These are phyloP conservation scores for Carex myosuroides DNA, from an alignment of 176 grass and related monocot genomes.

Conservation along the genomic window DNA sequence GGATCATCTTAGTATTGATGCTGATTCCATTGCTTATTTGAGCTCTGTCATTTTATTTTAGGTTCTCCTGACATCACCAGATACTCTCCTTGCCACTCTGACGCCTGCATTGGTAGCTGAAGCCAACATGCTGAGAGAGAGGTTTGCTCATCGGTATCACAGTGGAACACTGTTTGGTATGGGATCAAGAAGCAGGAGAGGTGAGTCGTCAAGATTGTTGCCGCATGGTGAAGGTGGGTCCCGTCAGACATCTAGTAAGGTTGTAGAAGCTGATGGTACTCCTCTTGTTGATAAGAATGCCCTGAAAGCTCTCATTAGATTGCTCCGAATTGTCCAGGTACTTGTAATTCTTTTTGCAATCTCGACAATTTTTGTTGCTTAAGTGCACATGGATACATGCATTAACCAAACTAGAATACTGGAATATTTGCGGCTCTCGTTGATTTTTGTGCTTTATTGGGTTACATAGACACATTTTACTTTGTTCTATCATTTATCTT, in stretches of 20 bases:
- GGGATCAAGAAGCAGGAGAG: conserved; percentile 75
- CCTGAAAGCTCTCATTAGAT: conserved; percentile 79
- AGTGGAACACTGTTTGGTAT: conserved; percentile 72
- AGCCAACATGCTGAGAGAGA: conserved; percentile 96
- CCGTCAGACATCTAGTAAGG: conserved; percentile 54
- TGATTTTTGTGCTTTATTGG: background rate
- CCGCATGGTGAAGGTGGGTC: conserved; percentile 53
- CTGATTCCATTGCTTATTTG: background rate
- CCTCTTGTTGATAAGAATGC: conserved; percentile 78
- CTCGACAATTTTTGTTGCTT: background rate
- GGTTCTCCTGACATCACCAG: conserved; percentile 96
- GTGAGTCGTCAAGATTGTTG: conserved; percentile 72
- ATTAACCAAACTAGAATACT: background rate
- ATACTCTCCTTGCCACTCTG: conserved; percentile 90
- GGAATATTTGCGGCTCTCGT: background rate
- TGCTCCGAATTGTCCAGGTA: conserved; percentile 94
- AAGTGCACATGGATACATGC: background rate
- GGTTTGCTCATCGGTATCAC: conserved; percentile 87
- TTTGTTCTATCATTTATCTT: background rate
- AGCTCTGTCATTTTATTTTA: conserved; percentile 24
- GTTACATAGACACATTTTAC: background rate
- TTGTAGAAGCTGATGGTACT: conserved; percentile 75
- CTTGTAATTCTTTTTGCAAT: background rate
- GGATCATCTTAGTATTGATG: conserved; percentile 19
- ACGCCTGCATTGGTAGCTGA: conserved; percentile 95